phyloP scores from a whole-genome alignment of 352 stramenopile species.

The Phytophthora macrochlamydospora region DNA sequence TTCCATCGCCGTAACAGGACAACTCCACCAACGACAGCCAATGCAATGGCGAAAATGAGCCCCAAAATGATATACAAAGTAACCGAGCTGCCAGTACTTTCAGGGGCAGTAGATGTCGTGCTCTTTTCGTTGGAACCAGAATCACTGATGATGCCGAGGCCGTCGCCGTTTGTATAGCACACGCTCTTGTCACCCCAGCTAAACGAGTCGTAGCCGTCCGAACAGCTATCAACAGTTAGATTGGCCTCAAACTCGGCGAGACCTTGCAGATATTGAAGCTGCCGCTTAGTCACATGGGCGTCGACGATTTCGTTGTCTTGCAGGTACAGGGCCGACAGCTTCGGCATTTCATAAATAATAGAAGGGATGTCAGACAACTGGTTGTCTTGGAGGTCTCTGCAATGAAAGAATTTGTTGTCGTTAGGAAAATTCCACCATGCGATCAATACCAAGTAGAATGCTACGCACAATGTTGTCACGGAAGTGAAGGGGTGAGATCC shows the following conservation, averaged over 20 bases:
- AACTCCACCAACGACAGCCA: constrained; percentile 58
- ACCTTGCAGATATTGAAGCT: constrained; percentile 62
- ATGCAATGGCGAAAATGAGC: constrained; percentile 41
- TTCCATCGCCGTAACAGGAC: constrained; percentile 67
- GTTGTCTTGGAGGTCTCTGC: constrained; percentile 74
- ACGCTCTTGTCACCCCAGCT: constrained; percentile 57
- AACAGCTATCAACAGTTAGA: constrained; percentile 48
- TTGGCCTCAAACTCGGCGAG: constrained; percentile 55
- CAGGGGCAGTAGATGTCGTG: constrained; percentile 33
- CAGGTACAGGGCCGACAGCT: constrained; percentile 57
- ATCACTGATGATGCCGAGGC: constrained; percentile 45
- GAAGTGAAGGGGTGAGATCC: constrained; percentile 47
- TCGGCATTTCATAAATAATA: constrained; percentile 71
- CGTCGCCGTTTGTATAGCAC: constrained; percentile 50
- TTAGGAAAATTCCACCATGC: constrained; percentile 8
- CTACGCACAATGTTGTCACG: constrained; percentile 61
- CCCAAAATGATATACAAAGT: constrained; percentile 48
- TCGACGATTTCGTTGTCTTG: constrained; percentile 58
- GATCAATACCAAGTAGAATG: neutral
- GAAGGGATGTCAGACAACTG: constrained; percentile 61
- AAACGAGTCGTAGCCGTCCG: constrained; percentile 48
- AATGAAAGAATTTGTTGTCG: neutral
- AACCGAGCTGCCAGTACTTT: constrained; percentile 27
- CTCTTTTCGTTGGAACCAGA: constrained; percentile 35
- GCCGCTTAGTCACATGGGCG: constrained; percentile 52